Conservation (phyloP, 2,329 filamentous ascomycete species). For the Cercospora berteroae region DNA sequence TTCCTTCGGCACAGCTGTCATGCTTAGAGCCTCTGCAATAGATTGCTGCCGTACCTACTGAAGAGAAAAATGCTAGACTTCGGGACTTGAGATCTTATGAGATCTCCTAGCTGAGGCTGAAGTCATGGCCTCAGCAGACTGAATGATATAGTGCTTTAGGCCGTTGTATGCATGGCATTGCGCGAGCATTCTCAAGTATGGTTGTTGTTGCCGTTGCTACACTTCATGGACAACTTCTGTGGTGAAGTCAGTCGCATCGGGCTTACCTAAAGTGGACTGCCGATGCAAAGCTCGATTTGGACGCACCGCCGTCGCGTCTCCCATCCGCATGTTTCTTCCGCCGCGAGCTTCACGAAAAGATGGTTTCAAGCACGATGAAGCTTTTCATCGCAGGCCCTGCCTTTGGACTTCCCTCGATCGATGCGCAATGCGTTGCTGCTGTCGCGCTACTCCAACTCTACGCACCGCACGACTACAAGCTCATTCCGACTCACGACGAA, state of each 20-base stretch:
- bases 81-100: not conserved
- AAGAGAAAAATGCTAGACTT: not conserved
- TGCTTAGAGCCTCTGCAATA: not conserved
- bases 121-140: not conserved
- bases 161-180: not conserved
- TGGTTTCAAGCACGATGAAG: slow-evolving; percentile 46
- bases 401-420: slow-evolving; percentile 84
- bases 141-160: not conserved
- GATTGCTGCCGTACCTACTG: not conserved
- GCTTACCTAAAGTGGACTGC: not conserved
- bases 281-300: not conserved
- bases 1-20: not conserved
- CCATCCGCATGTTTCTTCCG: not conserved
- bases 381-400: slow-evolving; percentile 89
- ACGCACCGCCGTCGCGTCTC: slow-evolving; percentile 2
- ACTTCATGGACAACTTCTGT: not conserved
- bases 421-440: slow-evolving; percentile 82
- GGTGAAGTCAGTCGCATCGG: not conserved
- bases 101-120: not conserved
- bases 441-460: slow-evolving; percentile 71
- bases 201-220: not conserved
- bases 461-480: slow-evolving; percentile 57
- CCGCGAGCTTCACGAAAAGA: not conserved
- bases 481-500: slow-evolving; percentile 60
- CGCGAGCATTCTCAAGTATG: not conserved